phyloP scores from a whole-genome alignment of 768 basidiomycete species.

The Lactarius psammicola region DNA sequence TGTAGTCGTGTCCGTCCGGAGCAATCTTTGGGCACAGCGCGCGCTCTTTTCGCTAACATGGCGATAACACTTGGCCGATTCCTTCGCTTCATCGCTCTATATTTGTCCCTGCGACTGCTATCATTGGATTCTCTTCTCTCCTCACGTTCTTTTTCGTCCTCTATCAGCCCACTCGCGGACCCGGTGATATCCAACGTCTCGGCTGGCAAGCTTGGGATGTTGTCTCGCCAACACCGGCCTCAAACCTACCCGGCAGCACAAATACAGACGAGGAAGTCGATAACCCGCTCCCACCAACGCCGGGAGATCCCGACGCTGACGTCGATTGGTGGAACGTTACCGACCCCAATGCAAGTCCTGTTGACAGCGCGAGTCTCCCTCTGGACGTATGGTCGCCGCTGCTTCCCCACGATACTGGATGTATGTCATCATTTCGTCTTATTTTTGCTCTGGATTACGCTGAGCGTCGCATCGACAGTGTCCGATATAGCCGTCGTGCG shows the following conservation, averaged over 20 bases:
- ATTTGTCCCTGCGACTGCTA: slow-evolving; percentile 56
- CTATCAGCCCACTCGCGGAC: slow-evolving; percentile 74
- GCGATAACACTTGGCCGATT: slow-evolving; percentile 36
- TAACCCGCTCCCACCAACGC: slow-evolving; percentile 3
- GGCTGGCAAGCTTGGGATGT: slow-evolving; percentile 91
- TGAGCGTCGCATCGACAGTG: slow-evolving; percentile 43
- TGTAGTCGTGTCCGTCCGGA: no score
- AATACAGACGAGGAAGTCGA: slow-evolving; percentile 27
- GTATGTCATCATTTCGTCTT: slow-evolving; percentile 47
- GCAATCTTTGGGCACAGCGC: neutral
- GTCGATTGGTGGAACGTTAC: slow-evolving; percentile 75
- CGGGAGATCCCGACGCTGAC: slow-evolving; percentile 42
- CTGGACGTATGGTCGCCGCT: slow-evolving; percentile 79
- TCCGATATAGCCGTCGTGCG: slow-evolving; percentile 74
- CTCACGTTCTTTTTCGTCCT: slow-evolving; percentile 79
- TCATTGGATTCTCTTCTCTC: slow-evolving; percentile 66
- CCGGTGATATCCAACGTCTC: slow-evolving; percentile 65
- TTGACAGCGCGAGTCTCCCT: slow-evolving; percentile 69
- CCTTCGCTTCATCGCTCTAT: slow-evolving; percentile 54
- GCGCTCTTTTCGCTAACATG: slow-evolving; percentile 27
- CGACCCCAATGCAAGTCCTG: slow-evolving; percentile 31
- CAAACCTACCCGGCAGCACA: slow-evolving; percentile 24
- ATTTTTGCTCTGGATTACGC: neutral
- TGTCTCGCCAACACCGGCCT: slow-evolving; percentile 39
- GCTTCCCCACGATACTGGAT: slow-evolving; percentile 71